Conservation (phyloP, 257 asterid species). For the Rauvolfia tetraphylla region DNA sequence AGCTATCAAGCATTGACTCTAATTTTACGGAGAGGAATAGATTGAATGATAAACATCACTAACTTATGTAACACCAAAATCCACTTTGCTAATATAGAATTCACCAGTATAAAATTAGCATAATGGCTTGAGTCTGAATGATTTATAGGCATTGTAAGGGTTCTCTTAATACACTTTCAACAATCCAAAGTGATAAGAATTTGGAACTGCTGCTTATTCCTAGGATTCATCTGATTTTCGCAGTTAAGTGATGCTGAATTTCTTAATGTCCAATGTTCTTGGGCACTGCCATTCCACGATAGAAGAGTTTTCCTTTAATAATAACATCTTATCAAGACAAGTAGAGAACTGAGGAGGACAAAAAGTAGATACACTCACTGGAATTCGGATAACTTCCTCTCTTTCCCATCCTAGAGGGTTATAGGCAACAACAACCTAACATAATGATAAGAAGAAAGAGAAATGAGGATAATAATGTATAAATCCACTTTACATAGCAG, state of each 20-base stretch:
- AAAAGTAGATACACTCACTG: constrained; percentile 46
- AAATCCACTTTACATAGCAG: not conserved
- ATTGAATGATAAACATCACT: not conserved
- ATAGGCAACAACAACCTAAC: constrained; percentile 62
- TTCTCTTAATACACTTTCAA: not conserved
- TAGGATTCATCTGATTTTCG: not conserved
- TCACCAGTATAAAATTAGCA: not conserved
- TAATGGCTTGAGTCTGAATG: not conserved
- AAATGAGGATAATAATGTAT: not conserved
- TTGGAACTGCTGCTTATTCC: too few species aligned
- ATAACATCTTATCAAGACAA: not conserved
- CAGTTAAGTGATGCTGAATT: not conserved
- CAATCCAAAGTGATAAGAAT: not conserved
- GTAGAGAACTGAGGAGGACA: constrained; percentile 13
- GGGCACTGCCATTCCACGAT: not conserved
- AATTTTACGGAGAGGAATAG: not conserved
- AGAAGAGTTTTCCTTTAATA: not conserved
- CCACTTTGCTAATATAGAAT: not conserved
- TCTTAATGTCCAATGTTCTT: not conserved
- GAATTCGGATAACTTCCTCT: constrained; percentile 63
- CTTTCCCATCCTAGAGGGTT: constrained; percentile 81
- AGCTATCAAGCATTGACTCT: not conserved
- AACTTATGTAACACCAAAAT: not conserved
- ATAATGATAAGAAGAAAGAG: constrained; percentile 11
- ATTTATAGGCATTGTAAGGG: not conserved